These are phyloP conservation scores for Globisporangium solare DNA, from an alignment of 352 stramenopile genomes.

Conservation along the genomic window DNA sequence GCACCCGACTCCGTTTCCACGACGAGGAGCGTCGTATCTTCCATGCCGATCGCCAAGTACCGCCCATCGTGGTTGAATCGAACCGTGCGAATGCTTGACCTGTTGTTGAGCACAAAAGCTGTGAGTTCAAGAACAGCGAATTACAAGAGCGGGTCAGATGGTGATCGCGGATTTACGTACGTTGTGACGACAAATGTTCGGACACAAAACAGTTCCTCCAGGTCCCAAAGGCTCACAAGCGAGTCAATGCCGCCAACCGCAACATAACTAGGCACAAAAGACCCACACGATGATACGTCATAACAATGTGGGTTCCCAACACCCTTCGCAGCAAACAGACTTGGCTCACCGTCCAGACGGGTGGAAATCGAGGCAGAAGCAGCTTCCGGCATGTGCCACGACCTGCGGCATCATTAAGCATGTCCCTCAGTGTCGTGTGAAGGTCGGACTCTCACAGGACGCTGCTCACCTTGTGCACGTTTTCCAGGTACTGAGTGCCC, in stretches of 20 bases:
- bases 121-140: background rate
- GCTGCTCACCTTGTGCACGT: slow-evolving; percentile 65
- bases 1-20: slow-evolving; percentile 61
- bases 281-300: background rate
- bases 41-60: slow-evolving; percentile 73
- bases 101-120: slow-evolving; percentile 10
- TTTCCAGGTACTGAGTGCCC: slow-evolving; percentile 74
- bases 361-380: slow-evolving; percentile 74
- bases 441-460: background rate
- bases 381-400: slow-evolving; percentile 75
- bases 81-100: slow-evolving; percentile 74
- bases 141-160: background rate
- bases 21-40: slow-evolving; percentile 68
- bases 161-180: slow-evolving; percentile 26
- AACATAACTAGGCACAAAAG: slow-evolving; percentile 40
- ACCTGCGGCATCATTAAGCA: slow-evolving; percentile 24
- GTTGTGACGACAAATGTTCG: slow-evolving; percentile 79
- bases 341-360: slow-evolving; percentile 52
- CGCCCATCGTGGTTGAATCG: slow-evolving; percentile 72
- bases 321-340: background rate
- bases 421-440: background rate
- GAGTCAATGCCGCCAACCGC: slow-evolving; percentile 79
- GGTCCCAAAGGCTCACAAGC: slow-evolving; percentile 80
- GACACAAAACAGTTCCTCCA: slow-evolving; percentile 83
- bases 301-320: no score